Conservation (phyloP, 805 yeast genomes). For the Candida schatavii region DNA sequence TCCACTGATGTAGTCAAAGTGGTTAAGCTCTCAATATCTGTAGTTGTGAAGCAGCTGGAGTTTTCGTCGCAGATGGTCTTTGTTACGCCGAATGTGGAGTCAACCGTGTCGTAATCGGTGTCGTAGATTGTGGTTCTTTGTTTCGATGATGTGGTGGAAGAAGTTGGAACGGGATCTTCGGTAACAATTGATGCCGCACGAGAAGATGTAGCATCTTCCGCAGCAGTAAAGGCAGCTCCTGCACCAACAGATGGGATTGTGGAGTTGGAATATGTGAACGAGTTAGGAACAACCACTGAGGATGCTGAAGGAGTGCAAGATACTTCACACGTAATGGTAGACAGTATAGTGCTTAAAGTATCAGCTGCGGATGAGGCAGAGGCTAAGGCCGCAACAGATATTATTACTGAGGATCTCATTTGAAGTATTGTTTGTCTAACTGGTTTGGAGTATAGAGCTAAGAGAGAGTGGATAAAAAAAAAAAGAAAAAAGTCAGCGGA, state of each 20-base stretch:
- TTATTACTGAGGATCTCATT: slow-evolving; percentile 6
- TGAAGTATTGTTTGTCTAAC: not conserved
- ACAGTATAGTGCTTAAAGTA: slow-evolving; percentile 16
- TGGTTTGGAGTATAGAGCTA: not conserved
- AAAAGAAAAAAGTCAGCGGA: not conserved
- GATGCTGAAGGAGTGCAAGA: slow-evolving; percentile 10
- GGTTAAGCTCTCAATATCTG: slow-evolving; percentile 27
- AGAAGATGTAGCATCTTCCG: not conserved
- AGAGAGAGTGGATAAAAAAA: not conserved
- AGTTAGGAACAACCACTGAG: slow-evolving; percentile 17
- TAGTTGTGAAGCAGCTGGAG: slow-evolving; percentile 32
- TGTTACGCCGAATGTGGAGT: slow-evolving; percentile 15
- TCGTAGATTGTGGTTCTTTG: slow-evolving; percentile 17
- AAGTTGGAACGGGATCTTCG: slow-evolving; percentile 2
- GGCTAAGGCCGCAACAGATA: slow-evolving; percentile 14
- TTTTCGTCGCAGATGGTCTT: slow-evolving; percentile 31
- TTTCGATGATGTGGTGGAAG: not conserved
- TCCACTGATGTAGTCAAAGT: slow-evolving; percentile 37
- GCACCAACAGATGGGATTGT: slow-evolving; percentile 10
- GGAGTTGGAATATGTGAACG: slow-evolving; percentile 18
- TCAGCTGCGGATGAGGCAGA: slow-evolving; percentile 20
- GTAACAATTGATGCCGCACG: slow-evolving; percentile 6
- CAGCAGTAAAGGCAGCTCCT: not conserved
- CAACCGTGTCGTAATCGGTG: slow-evolving; percentile 23
- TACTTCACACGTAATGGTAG: slow-evolving; percentile 16